A percentile compares a stretch with the other conserved stretches of the same genome.
These are phyloP conservation scores for Nicotiana rustica DNA, from an alignment of 305 asterid species.

Conservation along the genomic window DNA sequence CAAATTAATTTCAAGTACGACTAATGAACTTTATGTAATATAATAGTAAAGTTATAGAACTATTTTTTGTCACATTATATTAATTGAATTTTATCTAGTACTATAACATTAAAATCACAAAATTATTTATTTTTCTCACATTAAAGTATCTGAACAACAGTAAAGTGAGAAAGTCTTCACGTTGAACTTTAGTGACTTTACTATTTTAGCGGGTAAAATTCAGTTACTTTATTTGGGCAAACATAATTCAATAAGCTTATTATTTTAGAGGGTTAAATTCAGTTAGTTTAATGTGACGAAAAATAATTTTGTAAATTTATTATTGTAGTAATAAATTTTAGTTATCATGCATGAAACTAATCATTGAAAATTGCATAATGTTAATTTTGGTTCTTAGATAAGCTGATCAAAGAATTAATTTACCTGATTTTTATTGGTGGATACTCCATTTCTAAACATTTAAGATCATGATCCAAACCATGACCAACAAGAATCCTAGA, in stretches of 20 bases:
- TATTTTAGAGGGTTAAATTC: neutral
- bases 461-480: constrained; percentile 86
- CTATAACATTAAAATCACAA: neutral
- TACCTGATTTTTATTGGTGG: constrained; percentile 74
- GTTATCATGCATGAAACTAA: neutral
- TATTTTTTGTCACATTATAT: neutral
- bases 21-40: neutral
- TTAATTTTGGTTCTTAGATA: neutral
- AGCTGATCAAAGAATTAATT: constrained; percentile 40
- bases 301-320: neutral
- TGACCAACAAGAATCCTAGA: constrained; percentile 90
- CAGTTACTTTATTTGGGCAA: too few relatives aligned
- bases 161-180: neutral
- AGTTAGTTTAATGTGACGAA: neutral
- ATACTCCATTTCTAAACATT: constrained; percentile 80
- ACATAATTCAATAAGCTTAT: neutral
- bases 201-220: too few relatives aligned
- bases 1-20: neutral
- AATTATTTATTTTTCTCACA: too few relatives aligned
- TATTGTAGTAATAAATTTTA: neutral
- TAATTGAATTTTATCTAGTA: neutral
- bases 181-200: too few relatives aligned
- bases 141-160: too few relatives aligned
- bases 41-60: too few relatives aligned
- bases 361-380: neutral